Conservation (phyloP, 2,329 filamentous ascomycete genomes). For the Colletotrichum tabaci region DNA sequence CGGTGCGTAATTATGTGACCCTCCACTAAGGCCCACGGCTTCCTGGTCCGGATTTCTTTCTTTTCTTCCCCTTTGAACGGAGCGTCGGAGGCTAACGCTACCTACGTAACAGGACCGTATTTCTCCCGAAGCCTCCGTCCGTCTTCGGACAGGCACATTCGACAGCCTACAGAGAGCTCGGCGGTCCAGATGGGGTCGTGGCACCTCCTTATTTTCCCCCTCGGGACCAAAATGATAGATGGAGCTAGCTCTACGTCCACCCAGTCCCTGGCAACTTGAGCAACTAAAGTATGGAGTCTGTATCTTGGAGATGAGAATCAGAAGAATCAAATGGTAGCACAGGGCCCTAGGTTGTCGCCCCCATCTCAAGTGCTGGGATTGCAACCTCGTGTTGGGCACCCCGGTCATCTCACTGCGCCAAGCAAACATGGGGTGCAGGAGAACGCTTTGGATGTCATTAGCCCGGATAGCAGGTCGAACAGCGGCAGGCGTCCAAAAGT, state of each 20-base stretch:
- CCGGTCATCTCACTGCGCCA: slow-evolving; percentile 23
- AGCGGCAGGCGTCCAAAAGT: not conserved
- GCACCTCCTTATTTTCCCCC: not conserved
- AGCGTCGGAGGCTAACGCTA: slow-evolving; percentile 6
- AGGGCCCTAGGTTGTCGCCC: slow-evolving; percentile 19
- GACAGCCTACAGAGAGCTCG: not conserved
- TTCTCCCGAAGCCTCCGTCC: slow-evolving; percentile 25
- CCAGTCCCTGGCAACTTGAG: slow-evolving; percentile 19
- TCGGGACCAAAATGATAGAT: slow-evolving; percentile 30
- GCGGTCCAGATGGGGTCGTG: not conserved
- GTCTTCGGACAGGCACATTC: not conserved
- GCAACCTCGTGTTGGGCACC: slow-evolving; percentile 40
- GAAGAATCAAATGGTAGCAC: slow-evolving; percentile 32
- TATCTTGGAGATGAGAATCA: not conserved
- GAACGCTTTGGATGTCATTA: slow-evolving; percentile 20
- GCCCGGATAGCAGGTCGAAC: not conserved
- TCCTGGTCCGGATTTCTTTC: slow-evolving; percentile 19
- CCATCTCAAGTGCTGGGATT: slow-evolving; percentile 20
- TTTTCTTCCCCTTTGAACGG: slow-evolving; percentile 23
- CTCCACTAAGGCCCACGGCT: slow-evolving; percentile 19
- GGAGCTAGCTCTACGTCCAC: slow-evolving; percentile 26
- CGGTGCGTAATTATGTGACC: not conserved
- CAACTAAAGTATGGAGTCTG: slow-evolving; percentile 1
- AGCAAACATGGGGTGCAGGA: slow-evolving; percentile 35
- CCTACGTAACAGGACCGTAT: slow-evolving; percentile 21